Base-by-base conservation (phyloP, 805 yeast genomes). In the Debaryomyces tyrocola region DNA sequence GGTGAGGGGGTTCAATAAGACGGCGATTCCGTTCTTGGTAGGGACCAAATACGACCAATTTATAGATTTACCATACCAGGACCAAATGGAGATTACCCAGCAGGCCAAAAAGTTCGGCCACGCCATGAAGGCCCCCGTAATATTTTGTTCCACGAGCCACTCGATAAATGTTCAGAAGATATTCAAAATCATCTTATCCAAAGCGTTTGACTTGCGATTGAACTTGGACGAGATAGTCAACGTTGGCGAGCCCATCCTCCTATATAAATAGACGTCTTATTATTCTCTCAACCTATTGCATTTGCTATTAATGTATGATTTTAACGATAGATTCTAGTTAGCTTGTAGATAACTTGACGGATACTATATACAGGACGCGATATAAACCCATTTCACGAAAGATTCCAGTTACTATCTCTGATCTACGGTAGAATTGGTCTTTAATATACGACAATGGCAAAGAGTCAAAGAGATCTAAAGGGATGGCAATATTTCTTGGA, bases 11-110 rank as follows among this genome's bases (percentile, higher is more conserved):
- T 84, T 89, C 61, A 92, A 92, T 67, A 82, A 84, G 60, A 85
- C 91, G 0, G 97, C 97, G 7, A 86, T 92, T 40, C 96, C 97
- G 3, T 80, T 92, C 48, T 73, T 92, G 39, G 86, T 92, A 2
- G 99, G 99, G 3, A 92, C 99, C 1, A 92, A 92, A 62, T 92
- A 87, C 66, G 99, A 92, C 62, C 70, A 83, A 51, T 91, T 92
- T 64, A 83, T 88, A 24, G 90, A 87, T 53, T 68, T 89, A 64
- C 80, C 91, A 40, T 80, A 78, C 33, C 85, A 81, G 46, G 95
- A 91, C 57, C 97, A 92, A 62, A 79, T 82, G 45, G 94, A 88
- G 58, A 79, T 92, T 43, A 88, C 96, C 5, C 80, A 78, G 49
- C 89, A 85, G 61, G 91, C 96, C 12, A 82, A 85, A 66, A 80